Conservation (phyloP, 2,329 filamentous ascomycete species). For the Aspergillus latus region DNA sequence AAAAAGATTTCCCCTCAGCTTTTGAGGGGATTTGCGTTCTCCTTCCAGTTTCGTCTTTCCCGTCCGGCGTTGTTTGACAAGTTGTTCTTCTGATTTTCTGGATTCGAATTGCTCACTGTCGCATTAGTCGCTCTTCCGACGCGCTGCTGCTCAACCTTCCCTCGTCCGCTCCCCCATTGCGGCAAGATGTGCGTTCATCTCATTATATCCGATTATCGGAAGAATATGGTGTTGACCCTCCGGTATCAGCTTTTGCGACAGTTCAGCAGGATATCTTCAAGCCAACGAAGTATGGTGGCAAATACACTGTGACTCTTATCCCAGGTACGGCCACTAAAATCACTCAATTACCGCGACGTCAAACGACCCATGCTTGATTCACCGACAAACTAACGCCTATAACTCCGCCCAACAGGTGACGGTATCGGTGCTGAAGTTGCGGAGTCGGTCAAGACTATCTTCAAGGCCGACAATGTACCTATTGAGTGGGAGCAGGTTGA, state of each 20-base stretch:
- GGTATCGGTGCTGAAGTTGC: slow-evolving; percentile 98
- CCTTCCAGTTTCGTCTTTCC: slow-evolving; percentile 42
- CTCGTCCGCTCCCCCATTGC: slow-evolving; percentile 52
- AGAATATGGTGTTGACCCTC: slow-evolving; percentile 22
- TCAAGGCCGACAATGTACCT: slow-evolving; percentile 99
- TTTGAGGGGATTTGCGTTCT: slow-evolving; percentile 12
- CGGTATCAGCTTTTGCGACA: slow-evolving; percentile 65
- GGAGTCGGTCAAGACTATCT: slow-evolving; percentile 97
- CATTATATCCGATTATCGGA: neutral
- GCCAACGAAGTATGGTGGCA: slow-evolving; percentile 97
- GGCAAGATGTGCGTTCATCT: slow-evolving; percentile 53
- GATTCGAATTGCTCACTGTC: slow-evolving; percentile 33
- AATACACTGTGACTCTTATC: slow-evolving; percentile 98
- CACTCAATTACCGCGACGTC: neutral
- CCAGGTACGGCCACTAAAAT: slow-evolving; percentile 61
- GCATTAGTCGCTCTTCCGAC: slow-evolving; percentile 58
- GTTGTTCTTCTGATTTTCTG: neutral
- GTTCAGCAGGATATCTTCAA: slow-evolving; percentile 96
- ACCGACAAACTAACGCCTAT: slow-evolving; percentile 12
- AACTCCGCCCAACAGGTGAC: slow-evolving; percentile 57
- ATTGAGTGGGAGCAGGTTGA: slow-evolving; percentile 99
- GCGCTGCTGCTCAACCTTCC: slow-evolving; percentile 50
- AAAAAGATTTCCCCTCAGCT: neutral
- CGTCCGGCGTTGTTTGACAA: slow-evolving; percentile 28
- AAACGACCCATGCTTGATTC: neutral